phyloP scores from a whole-genome alignment of 805 yeast species.

The Candida maltosa region DNA sequence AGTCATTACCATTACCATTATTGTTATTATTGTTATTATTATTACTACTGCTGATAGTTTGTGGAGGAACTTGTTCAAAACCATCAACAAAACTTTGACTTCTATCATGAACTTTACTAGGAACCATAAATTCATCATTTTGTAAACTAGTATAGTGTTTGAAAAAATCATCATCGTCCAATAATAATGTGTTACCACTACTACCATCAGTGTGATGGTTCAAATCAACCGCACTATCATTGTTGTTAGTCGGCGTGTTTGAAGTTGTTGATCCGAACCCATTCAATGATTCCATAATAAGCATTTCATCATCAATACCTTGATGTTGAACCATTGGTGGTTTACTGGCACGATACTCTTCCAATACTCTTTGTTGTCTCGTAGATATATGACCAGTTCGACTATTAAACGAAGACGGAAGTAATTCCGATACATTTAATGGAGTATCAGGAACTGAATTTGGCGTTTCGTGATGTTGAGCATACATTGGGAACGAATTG shows the following conservation, averaged over 20 bases:
- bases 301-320: constrained; percentile 11
- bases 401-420: constrained; percentile 10
- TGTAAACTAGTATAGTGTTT: constrained; percentile 8
- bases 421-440: constrained; percentile 11
- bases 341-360: constrained; percentile 9
- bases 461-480: constrained; percentile 5
- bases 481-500: constrained; percentile 6
- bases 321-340: constrained; percentile 7
- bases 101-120: background rate
- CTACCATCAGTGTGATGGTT: too few species aligned
- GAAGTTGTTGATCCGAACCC: background rate
- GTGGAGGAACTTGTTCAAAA: background rate
- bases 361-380: constrained; percentile 1
- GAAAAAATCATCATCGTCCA: constrained; percentile 9
- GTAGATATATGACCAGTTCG: background rate
- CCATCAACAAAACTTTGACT: constrained; percentile 2
- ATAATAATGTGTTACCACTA: background rate
- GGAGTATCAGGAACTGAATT: constrained; percentile 11
- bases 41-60: background rate
- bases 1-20: constrained; percentile 5
- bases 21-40: background rate
- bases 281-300: constrained; percentile 5
- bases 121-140: constrained; percentile 4
- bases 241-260: background rate
- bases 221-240: background rate